Percentiles rank a stretch among this genome's conserved stretches.
Conservation (phyloP, 2,329 filamentous ascomycete genomes). For the Microsporum canis region DNA sequence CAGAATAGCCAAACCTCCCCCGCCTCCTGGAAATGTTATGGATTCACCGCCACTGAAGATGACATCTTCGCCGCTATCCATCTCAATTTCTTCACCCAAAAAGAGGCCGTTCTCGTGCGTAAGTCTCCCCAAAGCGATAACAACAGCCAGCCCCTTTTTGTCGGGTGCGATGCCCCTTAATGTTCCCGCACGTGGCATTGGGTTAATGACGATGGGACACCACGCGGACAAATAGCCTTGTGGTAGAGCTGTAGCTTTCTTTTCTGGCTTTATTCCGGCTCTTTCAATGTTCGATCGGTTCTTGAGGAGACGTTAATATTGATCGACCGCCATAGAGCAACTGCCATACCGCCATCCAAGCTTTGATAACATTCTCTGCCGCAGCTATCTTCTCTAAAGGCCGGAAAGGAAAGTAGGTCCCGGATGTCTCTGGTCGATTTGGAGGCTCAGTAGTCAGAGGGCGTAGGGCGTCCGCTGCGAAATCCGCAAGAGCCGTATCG, state of each 20-base stretch:
- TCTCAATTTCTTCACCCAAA: not conserved
- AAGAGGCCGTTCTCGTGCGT: not conserved
- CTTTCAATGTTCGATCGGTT: not conserved
- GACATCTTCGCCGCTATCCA: not conserved
- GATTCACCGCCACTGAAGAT: not conserved
- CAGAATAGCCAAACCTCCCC: not conserved
- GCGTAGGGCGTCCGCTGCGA: too few species aligned
- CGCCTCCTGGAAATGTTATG: not conserved
- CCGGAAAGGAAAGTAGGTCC: not conserved
- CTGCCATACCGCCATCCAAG: not conserved
- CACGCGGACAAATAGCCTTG: not conserved
- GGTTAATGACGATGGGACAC: not conserved
- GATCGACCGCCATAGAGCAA: not conserved
- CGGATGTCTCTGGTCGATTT: not conserved
- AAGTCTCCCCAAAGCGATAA: conserved; percentile 1
- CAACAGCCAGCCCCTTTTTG: not conserved
- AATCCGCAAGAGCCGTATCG: too few species aligned
- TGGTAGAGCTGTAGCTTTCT: not conserved
- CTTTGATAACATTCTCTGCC: not conserved
- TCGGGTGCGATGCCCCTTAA: not conserved
- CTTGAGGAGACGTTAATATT: not conserved
- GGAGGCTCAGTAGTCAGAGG: too few species aligned
- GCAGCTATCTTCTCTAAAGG: not conserved
- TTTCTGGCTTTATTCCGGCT: not conserved
- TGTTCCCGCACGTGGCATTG: not conserved